Evolutionary conservation across 2,329 filamentous ascomycete genomes (phyloP), one percentile per base, ranked within the genome.

Genomic region (Hypocreales sp.): DNA sequence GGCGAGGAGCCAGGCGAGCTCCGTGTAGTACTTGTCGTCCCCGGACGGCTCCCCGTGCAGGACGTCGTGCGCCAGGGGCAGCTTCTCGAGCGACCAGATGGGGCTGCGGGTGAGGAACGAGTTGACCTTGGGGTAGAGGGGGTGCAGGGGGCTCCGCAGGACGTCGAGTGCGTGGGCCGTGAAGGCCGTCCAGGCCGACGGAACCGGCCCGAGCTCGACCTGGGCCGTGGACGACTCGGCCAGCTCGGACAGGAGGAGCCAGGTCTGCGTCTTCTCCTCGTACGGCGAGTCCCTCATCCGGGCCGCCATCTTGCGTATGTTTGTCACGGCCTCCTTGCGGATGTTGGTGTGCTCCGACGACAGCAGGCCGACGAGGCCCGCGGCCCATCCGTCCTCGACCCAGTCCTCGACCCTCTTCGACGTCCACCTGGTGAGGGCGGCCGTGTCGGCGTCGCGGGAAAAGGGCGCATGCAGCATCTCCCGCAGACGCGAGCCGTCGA

Each of bases 81-180:
- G 69, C 44, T 72, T 75, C 32, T 80, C 70, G 12, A 75, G 45
- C 9, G 74, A 64, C 87, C 87, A 95, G 15, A 63, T 51, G 1
- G 87, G 86, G 0, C 73, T 69, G 27, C 73, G 73, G 14, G 81
- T 81, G 20, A 95, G 67, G 48, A 86, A 94, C 5, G 65, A 61
- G 56, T 92, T 93, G 51, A 90, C 58, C 47, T 93, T 93, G 31
- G 73, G 70, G 47, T 93, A 95, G 20, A 94, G 67, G 33, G 70
- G 71, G 45, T 92, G 82, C 11, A 83, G 63, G 1, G 87, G 87
- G 34, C 82, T 75, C 14, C 64, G 67, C 24, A 92, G 55, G 11
- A 92, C 71, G 2, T 66, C 56, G 7, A 92, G 60, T 2, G 75
- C 72, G 36, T 72, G 71, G 25, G 67, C 64, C 7, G 82, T 76